Conservation (phyloP, 768 basidiomycete genomes). For the Melanogaster broomeanus region DNA sequence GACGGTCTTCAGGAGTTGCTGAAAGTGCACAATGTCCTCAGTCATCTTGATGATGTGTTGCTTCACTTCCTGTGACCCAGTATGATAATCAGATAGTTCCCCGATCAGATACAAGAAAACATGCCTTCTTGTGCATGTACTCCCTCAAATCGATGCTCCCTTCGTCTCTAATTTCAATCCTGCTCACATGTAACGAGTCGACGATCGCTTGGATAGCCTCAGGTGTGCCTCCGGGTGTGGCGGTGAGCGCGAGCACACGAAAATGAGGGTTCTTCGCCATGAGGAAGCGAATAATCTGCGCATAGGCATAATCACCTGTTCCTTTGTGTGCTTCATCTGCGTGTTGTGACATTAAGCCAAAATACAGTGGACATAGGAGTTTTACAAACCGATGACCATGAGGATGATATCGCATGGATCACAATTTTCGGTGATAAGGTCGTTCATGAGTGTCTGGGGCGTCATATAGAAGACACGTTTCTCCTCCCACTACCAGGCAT, state of each 20-base stretch:
- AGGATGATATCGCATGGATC: constrained; percentile 82
- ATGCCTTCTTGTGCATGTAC: constrained; percentile 88
- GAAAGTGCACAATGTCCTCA: constrained; percentile 62
- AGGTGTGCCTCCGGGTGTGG: constrained; percentile 86
- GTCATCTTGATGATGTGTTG: constrained; percentile 79
- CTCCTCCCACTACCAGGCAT: constrained; percentile 61
- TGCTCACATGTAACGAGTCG: constrained; percentile 92
- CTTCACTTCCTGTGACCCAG: constrained; percentile 56
- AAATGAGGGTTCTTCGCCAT: constrained; percentile 96
- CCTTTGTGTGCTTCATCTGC: constrained; percentile 95
- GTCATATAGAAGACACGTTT: constrained; percentile 95
- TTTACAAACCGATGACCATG: constrained; percentile 74
- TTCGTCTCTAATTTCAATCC: constrained; percentile 93
- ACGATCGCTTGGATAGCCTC: constrained; percentile 89
- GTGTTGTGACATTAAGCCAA: constrained; percentile 3
- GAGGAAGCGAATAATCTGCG: constrained; percentile 82
- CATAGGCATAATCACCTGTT: constrained; percentile 91
- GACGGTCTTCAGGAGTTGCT: constrained; percentile 64
- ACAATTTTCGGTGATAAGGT: constrained; percentile 70
- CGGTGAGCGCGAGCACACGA: constrained; percentile 89
- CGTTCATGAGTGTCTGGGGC: constrained; percentile 91
- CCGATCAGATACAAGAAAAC: constrained; percentile 9
- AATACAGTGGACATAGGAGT: neutral
- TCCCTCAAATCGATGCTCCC: constrained; percentile 81
- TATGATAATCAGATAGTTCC: neutral